Percentiles rank a stretch among this genome's conserved stretches.
These are phyloP conservation scores for Citrullus mucosospermus DNA, from an alignment of 306 rosid species.

Conservation along the genomic window DNA sequence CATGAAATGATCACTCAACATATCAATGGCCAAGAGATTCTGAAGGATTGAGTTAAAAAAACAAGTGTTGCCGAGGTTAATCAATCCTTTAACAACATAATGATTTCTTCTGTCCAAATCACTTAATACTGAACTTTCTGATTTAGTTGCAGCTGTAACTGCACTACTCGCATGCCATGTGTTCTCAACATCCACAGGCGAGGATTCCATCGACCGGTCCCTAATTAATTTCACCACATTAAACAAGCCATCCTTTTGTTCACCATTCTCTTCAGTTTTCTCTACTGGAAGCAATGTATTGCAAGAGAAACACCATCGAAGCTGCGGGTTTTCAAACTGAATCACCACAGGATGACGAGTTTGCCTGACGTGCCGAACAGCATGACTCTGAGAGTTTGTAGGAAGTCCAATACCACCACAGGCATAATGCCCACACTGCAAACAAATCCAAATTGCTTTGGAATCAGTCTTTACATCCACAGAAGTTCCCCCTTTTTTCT, in stretches of 20 bases:
- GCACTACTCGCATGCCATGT: conserved; percentile 31
- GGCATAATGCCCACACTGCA: conserved; percentile 66
- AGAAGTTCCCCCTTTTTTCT: conserved; percentile 51
- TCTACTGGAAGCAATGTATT: conserved; percentile 40
- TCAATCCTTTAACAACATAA: conserved; percentile 60
- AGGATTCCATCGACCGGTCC: conserved; percentile 24
- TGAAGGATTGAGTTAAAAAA: conserved; percentile 88
- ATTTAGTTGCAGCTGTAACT: conserved; percentile 39
- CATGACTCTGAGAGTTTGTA: conserved; percentile 41
- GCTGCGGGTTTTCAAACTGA: conserved; percentile 53
- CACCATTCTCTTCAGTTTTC: conserved; percentile 45
- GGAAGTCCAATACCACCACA: conserved; percentile 94
- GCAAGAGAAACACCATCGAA: conserved; percentile 87
- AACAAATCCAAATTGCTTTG: conserved; percentile 79
- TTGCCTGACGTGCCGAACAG: conserved; percentile 50
- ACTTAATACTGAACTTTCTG: conserved; percentile 14
- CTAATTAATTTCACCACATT: conserved; percentile 54
- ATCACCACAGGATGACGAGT: conserved; percentile 54
- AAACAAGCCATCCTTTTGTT: conserved; percentile 29
- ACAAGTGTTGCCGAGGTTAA: conserved; percentile 92
- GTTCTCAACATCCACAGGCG: conserved; percentile 32
- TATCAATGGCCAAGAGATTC: conserved; percentile 66
- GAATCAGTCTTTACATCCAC: conserved; percentile 41
- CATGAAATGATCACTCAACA: conserved; percentile 44
- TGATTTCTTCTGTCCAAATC: conserved; percentile 37